Evolutionary conservation across 768 basidiomycete species (phyloP).

Genomic region (Kwoniella shandongensis): DNA sequence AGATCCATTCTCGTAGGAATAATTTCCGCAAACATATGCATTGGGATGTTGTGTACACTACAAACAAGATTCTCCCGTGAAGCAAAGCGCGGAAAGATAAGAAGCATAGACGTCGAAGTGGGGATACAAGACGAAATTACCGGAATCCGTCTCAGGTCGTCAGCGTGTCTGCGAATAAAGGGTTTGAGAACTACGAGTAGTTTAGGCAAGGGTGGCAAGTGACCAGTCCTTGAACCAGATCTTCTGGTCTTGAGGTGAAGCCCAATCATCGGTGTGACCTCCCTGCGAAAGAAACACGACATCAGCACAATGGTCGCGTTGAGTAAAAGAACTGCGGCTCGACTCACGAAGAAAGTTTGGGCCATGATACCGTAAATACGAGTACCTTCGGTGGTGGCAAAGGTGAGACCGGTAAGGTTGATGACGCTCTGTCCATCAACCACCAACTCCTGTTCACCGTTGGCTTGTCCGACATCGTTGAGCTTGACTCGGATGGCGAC

Average conservation of each 20-base stretch:
- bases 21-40: not conserved
- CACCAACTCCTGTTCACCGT: slow-evolving; percentile 73
- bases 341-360: slow-evolving; percentile 74
- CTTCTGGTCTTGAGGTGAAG: slow-evolving; percentile 64
- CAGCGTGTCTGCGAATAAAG: too few species aligned
- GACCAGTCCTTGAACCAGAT: slow-evolving; percentile 71
- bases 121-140: too few species aligned
- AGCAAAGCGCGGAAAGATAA: too few species aligned
- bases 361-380: slow-evolving; percentile 64
- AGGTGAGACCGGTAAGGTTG: slow-evolving; percentile 61
- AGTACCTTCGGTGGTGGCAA: slow-evolving; percentile 59
- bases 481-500: slow-evolving; percentile 69
- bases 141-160: too few species aligned
- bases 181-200: too few species aligned
- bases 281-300: slow-evolving; percentile 34
- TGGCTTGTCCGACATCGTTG: slow-evolving; percentile 68
- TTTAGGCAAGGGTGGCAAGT: slow-evolving; percentile 59
- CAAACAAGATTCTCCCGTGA: too few species aligned
- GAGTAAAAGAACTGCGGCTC: slow-evolving; percentile 1
- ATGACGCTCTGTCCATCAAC: slow-evolving; percentile 67
- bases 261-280: slow-evolving; percentile 57
- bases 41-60: too few species aligned
- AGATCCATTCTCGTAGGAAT: not conserved
- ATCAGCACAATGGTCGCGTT: not conserved
- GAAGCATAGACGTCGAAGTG: too few species aligned